A percentile compares a stretch with the other conserved stretches of the same genome.
Evolutionary conservation across 2,329 filamentous ascomycete genomes (phyloP).

Genomic region (Hymenotorrendiella dingleyae): DNA sequence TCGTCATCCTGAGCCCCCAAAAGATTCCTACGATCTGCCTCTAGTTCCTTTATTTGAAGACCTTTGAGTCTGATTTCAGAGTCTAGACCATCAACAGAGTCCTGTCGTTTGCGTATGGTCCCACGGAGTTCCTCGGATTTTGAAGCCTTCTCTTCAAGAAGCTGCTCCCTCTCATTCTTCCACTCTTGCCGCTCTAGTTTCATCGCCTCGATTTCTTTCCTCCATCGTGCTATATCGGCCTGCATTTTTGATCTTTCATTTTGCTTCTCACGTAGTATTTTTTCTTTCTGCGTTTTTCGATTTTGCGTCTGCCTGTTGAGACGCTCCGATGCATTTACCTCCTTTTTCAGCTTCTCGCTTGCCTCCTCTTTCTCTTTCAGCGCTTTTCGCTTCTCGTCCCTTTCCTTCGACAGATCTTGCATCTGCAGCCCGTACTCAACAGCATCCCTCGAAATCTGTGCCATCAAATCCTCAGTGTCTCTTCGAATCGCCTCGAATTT

Average conservation of each 20-base stretch:
- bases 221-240: slow-evolving; percentile 65
- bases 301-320: slow-evolving; percentile 76
- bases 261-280: slow-evolving; percentile 60
- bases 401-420: slow-evolving; percentile 67
- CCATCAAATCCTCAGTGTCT: slow-evolving; percentile 75
- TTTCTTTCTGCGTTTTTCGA: slow-evolving; percentile 72
- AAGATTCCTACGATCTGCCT: slow-evolving; percentile 61
- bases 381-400: slow-evolving; percentile 69
- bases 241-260: slow-evolving; percentile 62
- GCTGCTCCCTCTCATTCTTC: slow-evolving; percentile 44
- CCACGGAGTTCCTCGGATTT: slow-evolving; percentile 47
- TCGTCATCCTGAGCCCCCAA: slow-evolving; percentile 57
- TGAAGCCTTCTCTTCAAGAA: slow-evolving; percentile 46
- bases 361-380: slow-evolving; percentile 88
- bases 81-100: slow-evolving; percentile 52
- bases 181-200: slow-evolving; percentile 48
- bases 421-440: slow-evolving; percentile 62
- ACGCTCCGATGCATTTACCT: slow-evolving; percentile 73
- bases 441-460: slow-evolving; percentile 65
- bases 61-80: slow-evolving; percentile 67
- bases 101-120: slow-evolving; percentile 55
- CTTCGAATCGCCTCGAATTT: slow-evolving; percentile 73
- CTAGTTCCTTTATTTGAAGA: slow-evolving; percentile 65
- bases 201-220: slow-evolving; percentile 57
- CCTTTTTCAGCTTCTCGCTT: slow-evolving; percentile 75